A percentile compares a stretch with the other conserved stretches of the same genome.
These are phyloP conservation scores for Viola pubescens DNA, from an alignment of 441 rosid species.

Conservation along the genomic window DNA sequence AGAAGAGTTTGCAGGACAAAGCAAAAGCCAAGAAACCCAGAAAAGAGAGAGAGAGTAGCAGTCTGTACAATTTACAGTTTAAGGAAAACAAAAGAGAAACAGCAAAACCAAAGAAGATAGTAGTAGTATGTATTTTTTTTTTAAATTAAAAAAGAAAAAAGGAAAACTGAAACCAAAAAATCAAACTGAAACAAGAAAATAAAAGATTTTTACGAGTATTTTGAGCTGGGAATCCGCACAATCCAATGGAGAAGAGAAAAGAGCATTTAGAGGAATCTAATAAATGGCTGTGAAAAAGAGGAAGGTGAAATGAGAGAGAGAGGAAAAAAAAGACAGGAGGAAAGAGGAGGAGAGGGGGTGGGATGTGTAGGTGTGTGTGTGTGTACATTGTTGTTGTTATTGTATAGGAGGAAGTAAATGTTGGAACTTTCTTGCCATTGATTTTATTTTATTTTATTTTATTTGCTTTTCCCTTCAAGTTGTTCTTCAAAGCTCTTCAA, in stretches of 20 bases:
- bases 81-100: slow-evolving; percentile 12
- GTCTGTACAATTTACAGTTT: slow-evolving; percentile 15
- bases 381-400: slow-evolving; percentile 20
- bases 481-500: slow-evolving; percentile 17
- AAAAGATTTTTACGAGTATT: slow-evolving; percentile 32
- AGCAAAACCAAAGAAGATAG: neutral
- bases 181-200: slow-evolving; percentile 24
- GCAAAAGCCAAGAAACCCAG: slow-evolving; percentile 43
- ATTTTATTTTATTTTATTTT: slow-evolving; percentile 12
- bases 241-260: slow-evolving; percentile 53
- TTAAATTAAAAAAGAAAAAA: slow-evolving; percentile 14
- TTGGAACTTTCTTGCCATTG: slow-evolving; percentile 32
- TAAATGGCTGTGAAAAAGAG: slow-evolving; percentile 50
- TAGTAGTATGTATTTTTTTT: neutral
- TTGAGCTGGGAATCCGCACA: slow-evolving; percentile 52
- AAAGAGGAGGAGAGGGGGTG: slow-evolving; percentile 18
- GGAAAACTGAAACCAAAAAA: slow-evolving; percentile 13
- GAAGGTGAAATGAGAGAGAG: slow-evolving; percentile 44
- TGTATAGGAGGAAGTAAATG: slow-evolving; percentile 45
- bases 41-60: slow-evolving; percentile 13
- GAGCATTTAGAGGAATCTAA: slow-evolving; percentile 51
- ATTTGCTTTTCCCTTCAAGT: slow-evolving; percentile 8
- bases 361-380: slow-evolving; percentile 6
- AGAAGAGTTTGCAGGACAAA: slow-evolving; percentile 33
- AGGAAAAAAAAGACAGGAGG: slow-evolving; percentile 18